Conservation (phyloP, 441 rosid genomes). For the Pelargonium australe region DNA sequence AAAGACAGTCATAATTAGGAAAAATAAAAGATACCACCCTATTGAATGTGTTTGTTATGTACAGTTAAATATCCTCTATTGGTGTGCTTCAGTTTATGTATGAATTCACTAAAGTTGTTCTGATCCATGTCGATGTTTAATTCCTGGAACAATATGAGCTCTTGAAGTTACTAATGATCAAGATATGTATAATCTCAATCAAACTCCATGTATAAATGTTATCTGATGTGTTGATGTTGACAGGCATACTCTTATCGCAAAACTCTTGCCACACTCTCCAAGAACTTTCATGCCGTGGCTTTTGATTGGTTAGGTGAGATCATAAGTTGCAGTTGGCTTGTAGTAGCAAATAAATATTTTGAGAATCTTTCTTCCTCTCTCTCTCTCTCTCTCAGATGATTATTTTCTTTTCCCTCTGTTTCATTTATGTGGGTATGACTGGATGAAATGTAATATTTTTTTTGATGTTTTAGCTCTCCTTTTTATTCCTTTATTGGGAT, state of each 20-base stretch:
- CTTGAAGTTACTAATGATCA: not conserved
- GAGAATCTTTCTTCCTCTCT: not conserved
- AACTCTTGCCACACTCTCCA: slow-evolving; percentile 60
- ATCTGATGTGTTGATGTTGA: slow-evolving; percentile 13
- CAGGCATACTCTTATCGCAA: slow-evolving; percentile 90
- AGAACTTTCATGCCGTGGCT: slow-evolving; percentile 66
- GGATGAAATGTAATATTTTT: not conserved
- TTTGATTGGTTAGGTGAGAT: slow-evolving; percentile 79
- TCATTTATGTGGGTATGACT: not conserved
- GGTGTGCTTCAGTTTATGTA: not conserved
- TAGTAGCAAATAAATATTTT: not conserved
- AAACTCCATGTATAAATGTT: not conserved
- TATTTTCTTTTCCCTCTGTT: not conserved
- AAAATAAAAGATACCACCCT: too few relatives aligned
- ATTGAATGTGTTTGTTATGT: not conserved
- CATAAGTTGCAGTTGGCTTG: not conserved
- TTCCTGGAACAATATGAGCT: not conserved
- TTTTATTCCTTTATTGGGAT: not conserved
- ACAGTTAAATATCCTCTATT: not conserved
- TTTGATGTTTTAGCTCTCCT: not conserved
- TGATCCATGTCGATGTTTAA: not conserved
- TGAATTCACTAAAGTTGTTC: not conserved
- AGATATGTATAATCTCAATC: not conserved
- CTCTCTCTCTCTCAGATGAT: not conserved
- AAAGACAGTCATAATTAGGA: not conserved